phyloP scores from a whole-genome alignment of 345 rosid genomes.

The Heritiera fomes region DNA sequence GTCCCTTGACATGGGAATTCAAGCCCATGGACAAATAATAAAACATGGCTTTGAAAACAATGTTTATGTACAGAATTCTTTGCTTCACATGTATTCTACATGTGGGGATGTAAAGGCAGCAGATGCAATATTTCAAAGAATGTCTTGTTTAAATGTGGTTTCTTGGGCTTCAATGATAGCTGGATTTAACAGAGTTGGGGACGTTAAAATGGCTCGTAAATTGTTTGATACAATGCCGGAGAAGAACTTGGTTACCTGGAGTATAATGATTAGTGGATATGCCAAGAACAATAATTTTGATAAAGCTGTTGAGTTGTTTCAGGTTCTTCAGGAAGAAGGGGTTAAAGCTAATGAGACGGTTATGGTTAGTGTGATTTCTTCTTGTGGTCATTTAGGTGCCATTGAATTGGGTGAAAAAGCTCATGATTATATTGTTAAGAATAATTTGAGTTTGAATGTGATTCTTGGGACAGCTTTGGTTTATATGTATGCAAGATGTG shows the following conservation, averaged over 20 bases:
- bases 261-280: conserved; percentile 72
- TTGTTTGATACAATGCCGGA: conserved; percentile 80
- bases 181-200: conserved; percentile 48
- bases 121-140: conserved; percentile 37
- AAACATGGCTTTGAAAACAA: conserved; percentile 54
- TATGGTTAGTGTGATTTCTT: conserved; percentile 69
- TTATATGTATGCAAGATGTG: conserved; percentile 78
- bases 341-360: conserved; percentile 59
- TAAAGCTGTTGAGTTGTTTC: conserved; percentile 55
- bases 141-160: conserved; percentile 49
- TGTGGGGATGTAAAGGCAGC: conserved; percentile 53
- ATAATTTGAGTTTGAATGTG: conserved; percentile 45
- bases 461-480: conserved; percentile 70
- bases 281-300: conserved; percentile 42
- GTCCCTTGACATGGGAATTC: conserved; percentile 44
- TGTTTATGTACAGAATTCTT: conserved; percentile 60
- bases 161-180: conserved; percentile 76
- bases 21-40: conserved; percentile 57
- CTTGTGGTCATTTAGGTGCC: conserved; percentile 75
- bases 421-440: conserved; percentile 51
- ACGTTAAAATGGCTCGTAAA: conserved; percentile 48
- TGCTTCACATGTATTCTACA: conserved; percentile 66
- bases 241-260: conserved; percentile 72
- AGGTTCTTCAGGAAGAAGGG: conserved; percentile 46
- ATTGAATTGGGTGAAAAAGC: conserved; percentile 55